Evolutionary conservation across 345 rosid species (phyloP).

Genomic region (Eutrema japonicum): DNA sequence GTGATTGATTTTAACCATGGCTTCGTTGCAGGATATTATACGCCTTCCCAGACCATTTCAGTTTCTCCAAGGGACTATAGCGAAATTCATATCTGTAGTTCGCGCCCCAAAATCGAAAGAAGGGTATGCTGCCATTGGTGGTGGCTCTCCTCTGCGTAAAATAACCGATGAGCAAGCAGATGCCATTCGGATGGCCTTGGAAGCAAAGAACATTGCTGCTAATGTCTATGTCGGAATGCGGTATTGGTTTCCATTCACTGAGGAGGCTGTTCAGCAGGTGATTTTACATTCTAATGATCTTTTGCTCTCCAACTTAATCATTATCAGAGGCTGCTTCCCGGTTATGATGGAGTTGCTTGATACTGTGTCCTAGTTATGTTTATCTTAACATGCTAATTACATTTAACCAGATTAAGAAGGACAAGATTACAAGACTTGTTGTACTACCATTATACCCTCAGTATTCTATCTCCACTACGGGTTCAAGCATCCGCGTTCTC

Average conservation of each 20-base stretch:
- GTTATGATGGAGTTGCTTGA: constrained; percentile 5
- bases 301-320: not conserved
- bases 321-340: not conserved
- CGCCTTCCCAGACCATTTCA: constrained; percentile 82
- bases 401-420: constrained; percentile 67
- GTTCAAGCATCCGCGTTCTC: constrained; percentile 88
- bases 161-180: constrained; percentile 90
- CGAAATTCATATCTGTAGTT: constrained; percentile 74
- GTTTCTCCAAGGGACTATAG: constrained; percentile 83
- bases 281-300: not conserved
- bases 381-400: constrained; percentile 23
- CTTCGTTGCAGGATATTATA: constrained; percentile 73
- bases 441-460: constrained; percentile 98
- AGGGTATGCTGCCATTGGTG: constrained; percentile 98
- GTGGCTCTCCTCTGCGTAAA: constrained; percentile 88
- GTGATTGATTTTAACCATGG: not conserved
- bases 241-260: constrained; percentile 93
- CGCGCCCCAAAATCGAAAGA: constrained; percentile 92
- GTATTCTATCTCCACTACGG: constrained; percentile 91
- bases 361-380: not conserved
- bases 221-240: constrained; percentile 88
- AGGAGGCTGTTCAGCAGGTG: constrained; percentile 89
- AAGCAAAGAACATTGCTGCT: constrained; percentile 62
- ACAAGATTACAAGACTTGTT: constrained; percentile 80
- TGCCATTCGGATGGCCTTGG: constrained; percentile 66